A percentile compares a stretch with the other conserved stretches of the same genome.
Conservation (phyloP, 306 rosid species). For the Lagenaria siceraria region DNA sequence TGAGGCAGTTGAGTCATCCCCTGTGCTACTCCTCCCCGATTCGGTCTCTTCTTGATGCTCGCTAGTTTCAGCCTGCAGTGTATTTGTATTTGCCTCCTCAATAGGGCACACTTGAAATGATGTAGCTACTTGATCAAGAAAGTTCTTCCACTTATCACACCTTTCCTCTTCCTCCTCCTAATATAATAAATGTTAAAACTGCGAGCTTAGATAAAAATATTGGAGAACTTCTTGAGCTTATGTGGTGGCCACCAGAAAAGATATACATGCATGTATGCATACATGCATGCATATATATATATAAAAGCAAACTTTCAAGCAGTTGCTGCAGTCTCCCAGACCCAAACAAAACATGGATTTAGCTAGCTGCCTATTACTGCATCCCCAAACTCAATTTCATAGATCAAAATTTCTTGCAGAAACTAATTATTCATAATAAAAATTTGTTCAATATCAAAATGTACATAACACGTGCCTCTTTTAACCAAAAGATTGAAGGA, state of each 20-base stretch:
- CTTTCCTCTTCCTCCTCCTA: slow-evolving; percentile 93
- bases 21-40: slow-evolving; percentile 23
- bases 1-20: slow-evolving; percentile 21
- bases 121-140: slow-evolving; percentile 40
- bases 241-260: no score
- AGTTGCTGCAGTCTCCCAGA: not conserved
- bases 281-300: no score
- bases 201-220: not conserved
- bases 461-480: not conserved
- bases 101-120: slow-evolving; percentile 26
- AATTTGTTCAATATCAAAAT: not conserved
- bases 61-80: slow-evolving; percentile 23
- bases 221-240: not conserved
- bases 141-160: slow-evolving; percentile 56
- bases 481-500: not conserved
- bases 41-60: slow-evolving; percentile 25
- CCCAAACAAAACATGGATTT: not conserved
- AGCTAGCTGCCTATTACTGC: not conserved
- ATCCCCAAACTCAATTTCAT: not conserved
- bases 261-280: no score
- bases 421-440: not conserved
- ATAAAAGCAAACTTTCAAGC: no score
- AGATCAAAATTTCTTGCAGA: not conserved
- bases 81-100: slow-evolving; percentile 20
- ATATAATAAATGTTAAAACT: slow-evolving; percentile 19